Conservation (phyloP, 139 green algal genomes). For the Coelastrella sp. region DNA sequence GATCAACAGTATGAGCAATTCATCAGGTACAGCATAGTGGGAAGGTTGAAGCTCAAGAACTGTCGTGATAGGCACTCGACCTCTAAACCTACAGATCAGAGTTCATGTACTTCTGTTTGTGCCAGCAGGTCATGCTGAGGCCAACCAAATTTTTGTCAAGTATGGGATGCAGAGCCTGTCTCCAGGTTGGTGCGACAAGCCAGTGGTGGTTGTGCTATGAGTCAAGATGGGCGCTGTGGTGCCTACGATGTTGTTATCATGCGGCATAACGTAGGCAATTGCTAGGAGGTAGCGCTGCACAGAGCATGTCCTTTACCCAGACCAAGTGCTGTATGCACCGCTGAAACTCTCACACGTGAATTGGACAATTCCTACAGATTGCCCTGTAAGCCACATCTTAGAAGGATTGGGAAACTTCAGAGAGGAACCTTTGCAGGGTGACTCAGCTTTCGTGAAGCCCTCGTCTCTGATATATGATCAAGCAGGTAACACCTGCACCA, state of each 20-base stretch:
- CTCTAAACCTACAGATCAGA: too few relatives aligned
- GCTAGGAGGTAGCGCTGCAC: too few relatives aligned
- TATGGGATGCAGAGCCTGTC: constrained; percentile 28
- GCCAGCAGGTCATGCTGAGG: not conserved
- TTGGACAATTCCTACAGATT: not conserved
- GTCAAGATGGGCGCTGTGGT: too few relatives aligned
- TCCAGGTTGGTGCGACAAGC: not conserved
- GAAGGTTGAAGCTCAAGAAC: not conserved
- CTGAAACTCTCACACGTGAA: not conserved
- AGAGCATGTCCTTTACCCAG: too few relatives aligned
- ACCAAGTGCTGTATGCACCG: too few relatives aligned
- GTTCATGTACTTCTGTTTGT: not conserved
- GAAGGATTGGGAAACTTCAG: constrained; percentile 2
- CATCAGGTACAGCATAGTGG: not conserved
- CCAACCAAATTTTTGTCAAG: not conserved
- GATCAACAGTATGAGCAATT: not conserved
- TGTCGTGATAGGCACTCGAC: not conserved
- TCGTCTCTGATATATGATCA: constrained; percentile 20
- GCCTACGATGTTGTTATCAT: too few relatives aligned
- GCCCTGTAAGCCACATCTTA: constrained; percentile 16
- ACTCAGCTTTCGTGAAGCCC: constrained; percentile 21
- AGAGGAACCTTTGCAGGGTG: not conserved
- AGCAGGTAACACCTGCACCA: not conserved
- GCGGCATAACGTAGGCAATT: too few relatives aligned
- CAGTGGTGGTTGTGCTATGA: not conserved